Evolutionary conservation across 2,329 filamentous ascomycete species (phyloP).

Genomic region (Nannizziopsis barbatae): DNA sequence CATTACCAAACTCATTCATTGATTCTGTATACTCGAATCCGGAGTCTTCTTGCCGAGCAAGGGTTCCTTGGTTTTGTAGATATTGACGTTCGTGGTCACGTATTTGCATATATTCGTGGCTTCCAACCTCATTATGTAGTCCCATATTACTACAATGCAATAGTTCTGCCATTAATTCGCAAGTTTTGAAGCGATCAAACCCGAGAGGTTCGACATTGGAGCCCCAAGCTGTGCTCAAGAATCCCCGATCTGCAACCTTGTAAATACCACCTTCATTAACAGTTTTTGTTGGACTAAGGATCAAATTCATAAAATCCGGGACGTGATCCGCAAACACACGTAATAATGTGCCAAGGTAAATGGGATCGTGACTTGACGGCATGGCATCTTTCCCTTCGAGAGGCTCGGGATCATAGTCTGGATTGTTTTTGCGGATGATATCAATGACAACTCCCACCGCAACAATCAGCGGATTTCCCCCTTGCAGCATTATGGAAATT

Average conservation of each 20-base stretch:
- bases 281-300: conserved; percentile 59
- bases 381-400: conserved; percentile 66
- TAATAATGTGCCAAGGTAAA: conserved; percentile 84
- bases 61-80: conserved; percentile 61
- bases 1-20: conserved; percentile 34
- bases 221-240: conserved; percentile 78
- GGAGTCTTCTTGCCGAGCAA: conserved; percentile 42
- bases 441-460: conserved; percentile 97
- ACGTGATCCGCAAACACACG: conserved; percentile 83
- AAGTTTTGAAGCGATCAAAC: conserved; percentile 97
- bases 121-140: conserved; percentile 79
- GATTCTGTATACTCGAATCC: conserved; percentile 48
- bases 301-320: conserved; percentile 84
- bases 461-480: conserved; percentile 87
- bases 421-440: conserved; percentile 98
- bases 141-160: conserved; percentile 99
- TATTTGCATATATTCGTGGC: conserved; percentile 70
- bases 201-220: conserved; percentile 84
- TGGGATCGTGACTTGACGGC: conserved; percentile 80
- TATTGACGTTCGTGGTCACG: conserved; percentile 73
- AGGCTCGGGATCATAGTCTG: conserved; percentile 91
- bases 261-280: conserved; percentile 44
- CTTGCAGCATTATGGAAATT: conserved; percentile 83
- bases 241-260: conserved; percentile 56
- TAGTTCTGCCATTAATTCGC: conserved; percentile 94